These are phyloP conservation scores for Leccinum aurantiacum DNA, from an alignment of 768 basidiomycete genomes.

Conservation along the genomic window DNA sequence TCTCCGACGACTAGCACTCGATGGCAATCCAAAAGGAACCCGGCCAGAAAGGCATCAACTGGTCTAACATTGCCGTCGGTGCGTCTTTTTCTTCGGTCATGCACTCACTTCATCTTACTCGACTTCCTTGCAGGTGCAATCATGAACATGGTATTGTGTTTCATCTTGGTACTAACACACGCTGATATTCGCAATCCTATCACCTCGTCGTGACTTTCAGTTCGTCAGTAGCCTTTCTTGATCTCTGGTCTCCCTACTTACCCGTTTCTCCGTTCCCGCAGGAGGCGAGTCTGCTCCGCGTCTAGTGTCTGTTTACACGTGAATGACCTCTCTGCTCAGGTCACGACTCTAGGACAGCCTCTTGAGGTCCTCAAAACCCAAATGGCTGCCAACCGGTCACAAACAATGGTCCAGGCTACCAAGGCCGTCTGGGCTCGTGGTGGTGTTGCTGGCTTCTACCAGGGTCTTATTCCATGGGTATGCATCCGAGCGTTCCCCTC, in stretches of 20 bases:
- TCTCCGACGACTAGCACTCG: constrained; percentile 24
- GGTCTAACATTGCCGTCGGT: constrained; percentile 97
- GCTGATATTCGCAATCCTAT: constrained; percentile 10
- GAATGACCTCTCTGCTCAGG: constrained; percentile 45
- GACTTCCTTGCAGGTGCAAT: constrained; percentile 65
- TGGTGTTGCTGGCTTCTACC: constrained; percentile 88
- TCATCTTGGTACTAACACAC: constrained; percentile 27
- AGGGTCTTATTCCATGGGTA: constrained; percentile 99
- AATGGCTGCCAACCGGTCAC: constrained; percentile 96
- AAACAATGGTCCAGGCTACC: constrained; percentile 86
- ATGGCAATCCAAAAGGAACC: constrained; percentile 88
- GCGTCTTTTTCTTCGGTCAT: constrained; percentile 32
- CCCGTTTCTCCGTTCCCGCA: constrained; percentile 32
- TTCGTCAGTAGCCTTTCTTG: constrained; percentile 41
- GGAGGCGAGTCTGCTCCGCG: constrained; percentile 60
- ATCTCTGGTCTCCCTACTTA: constrained; percentile 10
- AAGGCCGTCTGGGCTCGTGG: constrained; percentile 90
- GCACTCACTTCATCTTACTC: constrained; percentile 23
- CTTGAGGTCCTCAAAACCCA: constrained; percentile 98
- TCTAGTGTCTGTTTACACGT: not conserved
- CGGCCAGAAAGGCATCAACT: constrained; percentile 88
- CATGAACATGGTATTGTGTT: constrained; percentile 90
- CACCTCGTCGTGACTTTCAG: constrained; percentile 27
- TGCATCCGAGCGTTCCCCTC: constrained; percentile 25
- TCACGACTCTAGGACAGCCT: constrained; percentile 97